phyloP scores from a whole-genome alignment of 345 rosid species.

The Conringia planisiliqua region DNA sequence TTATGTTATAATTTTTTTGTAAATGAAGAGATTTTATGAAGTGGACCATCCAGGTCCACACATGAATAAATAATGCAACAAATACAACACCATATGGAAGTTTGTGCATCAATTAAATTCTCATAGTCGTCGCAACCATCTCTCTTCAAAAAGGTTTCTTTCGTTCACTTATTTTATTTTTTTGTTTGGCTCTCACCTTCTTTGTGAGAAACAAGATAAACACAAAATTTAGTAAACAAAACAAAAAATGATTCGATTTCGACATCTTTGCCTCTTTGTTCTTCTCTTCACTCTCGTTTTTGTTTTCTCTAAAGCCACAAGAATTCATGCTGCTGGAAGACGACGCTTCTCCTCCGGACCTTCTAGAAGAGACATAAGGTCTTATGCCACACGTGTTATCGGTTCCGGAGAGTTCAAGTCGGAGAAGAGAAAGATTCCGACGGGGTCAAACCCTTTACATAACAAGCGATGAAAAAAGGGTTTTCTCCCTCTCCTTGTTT shows the following conservation, averaged over 20 bases:
- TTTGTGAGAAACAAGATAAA: neutral
- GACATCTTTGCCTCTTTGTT: conserved; percentile 2
- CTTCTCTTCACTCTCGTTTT: conserved; percentile 4
- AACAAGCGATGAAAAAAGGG: conserved; percentile 15
- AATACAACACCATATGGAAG: conserved; percentile 2
- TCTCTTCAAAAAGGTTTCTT: neutral
- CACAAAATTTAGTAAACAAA: neutral
- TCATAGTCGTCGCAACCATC: conserved; percentile 8
- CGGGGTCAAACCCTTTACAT: conserved; percentile 33
- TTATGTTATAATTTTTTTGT: neutral
- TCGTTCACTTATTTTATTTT: neutral
- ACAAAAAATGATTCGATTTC: conserved; percentile 10
- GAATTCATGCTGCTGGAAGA: conserved; percentile 1
- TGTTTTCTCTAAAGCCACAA: conserved; percentile 14
- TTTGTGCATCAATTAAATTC: conserved; percentile 19
- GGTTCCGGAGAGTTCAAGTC: conserved; percentile 8
- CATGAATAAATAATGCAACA: conserved; percentile 7
- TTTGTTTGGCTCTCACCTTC: neutral
- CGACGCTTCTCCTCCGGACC: conserved; percentile 22
- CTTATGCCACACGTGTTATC: conserved; percentile 2
- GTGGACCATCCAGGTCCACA: conserved; percentile 30
- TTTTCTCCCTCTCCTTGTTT: neutral
- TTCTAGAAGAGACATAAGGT: conserved; percentile 7
- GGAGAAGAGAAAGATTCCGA: conserved; percentile 29
- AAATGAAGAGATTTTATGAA: conserved; percentile 14